phyloP scores from a whole-genome alignment of 2,329 filamentous ascomycete genomes.

The Fusarium sp. region DNA sequence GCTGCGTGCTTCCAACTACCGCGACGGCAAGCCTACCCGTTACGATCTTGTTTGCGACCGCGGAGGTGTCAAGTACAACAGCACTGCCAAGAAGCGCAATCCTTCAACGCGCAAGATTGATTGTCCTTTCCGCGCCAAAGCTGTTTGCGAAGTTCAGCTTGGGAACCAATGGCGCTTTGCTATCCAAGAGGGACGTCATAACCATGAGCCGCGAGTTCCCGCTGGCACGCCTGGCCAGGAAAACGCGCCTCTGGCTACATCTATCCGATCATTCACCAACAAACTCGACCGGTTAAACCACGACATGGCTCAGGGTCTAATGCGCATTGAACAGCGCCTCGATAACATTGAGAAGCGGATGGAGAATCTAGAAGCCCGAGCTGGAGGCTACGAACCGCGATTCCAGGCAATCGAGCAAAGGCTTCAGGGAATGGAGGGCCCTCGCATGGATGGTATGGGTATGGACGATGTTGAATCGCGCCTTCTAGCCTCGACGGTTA shows the following conservation, averaged over 20 bases:
- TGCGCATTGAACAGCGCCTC: constrained; percentile 64
- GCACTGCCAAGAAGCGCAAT: constrained; percentile 74
- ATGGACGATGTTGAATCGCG: constrained; percentile 63
- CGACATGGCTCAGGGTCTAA: constrained; percentile 67
- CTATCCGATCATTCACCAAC: constrained; percentile 69
- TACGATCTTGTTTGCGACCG: constrained; percentile 74
- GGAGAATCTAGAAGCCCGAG: constrained; percentile 64
- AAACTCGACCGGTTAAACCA: constrained; percentile 71
- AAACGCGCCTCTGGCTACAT: constrained; percentile 69
- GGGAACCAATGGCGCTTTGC: constrained; percentile 75
- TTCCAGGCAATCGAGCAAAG: constrained; percentile 61
- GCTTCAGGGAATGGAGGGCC: constrained; percentile 59
- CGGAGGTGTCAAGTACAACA: constrained; percentile 74
- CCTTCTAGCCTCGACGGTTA: constrained; percentile 59
- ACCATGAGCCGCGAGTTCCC: constrained; percentile 70
- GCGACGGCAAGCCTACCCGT: constrained; percentile 71
- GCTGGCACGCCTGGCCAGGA: constrained; percentile 68
- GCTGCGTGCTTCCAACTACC: constrained; percentile 73
- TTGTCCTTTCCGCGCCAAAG: constrained; percentile 73
- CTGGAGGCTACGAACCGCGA: constrained; percentile 59
- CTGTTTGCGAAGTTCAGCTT: constrained; percentile 73
- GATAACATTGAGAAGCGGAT: constrained; percentile 69
- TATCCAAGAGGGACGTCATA: constrained; percentile 71
- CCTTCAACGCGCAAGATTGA: constrained; percentile 74
- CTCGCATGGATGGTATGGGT: constrained; percentile 59